Percentiles rank a stretch among this genome's conserved stretches.
Evolutionary conservation across 2,329 filamentous ascomycete species (phyloP).

Genomic region (Daldinia sp.): DNA sequence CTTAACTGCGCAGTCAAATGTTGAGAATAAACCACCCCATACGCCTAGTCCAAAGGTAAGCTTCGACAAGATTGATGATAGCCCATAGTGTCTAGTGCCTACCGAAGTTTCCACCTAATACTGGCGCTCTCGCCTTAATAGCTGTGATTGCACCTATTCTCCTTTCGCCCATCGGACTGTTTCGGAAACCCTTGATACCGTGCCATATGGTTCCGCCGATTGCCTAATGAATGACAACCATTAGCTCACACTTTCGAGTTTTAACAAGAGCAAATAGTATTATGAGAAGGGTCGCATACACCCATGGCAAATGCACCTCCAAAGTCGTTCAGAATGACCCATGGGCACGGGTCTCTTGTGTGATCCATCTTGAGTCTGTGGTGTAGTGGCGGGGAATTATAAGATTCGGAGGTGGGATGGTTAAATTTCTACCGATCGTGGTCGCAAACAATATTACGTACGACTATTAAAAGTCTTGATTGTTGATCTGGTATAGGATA

Average conservation of each 20-base stretch:
- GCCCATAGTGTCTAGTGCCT: constrained; percentile 4
- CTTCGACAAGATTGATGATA: neutral
- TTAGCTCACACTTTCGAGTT: constrained; percentile 14
- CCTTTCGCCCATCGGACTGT: constrained; percentile 91
- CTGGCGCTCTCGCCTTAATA: constrained; percentile 96
- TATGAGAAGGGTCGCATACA: constrained; percentile 66
- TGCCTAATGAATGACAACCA: constrained; percentile 38
- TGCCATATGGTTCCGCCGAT: constrained; percentile 52
- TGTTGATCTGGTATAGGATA: too few relatives aligned
- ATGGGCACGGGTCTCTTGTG: constrained; percentile 95
- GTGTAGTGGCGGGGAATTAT: constrained; percentile 10
- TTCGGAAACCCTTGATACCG: constrained; percentile 82
- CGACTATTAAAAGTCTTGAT: neutral
- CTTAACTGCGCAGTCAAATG: constrained; percentile 97
- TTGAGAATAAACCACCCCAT: constrained; percentile 96
- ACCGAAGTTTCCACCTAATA: constrained; percentile 97
- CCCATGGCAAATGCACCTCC: constrained; percentile 98
- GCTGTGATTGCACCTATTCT: constrained; percentile 96
- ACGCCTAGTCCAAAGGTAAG: constrained; percentile 58
- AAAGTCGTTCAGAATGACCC: constrained; percentile 96
- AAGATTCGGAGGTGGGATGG: constrained; percentile 6
- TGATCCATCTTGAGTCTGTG: constrained; percentile 79
- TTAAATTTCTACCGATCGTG: neutral
- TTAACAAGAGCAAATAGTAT: neutral
- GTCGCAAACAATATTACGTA: neutral